Percentiles rank a stretch among this genome's conserved stretches.
These are phyloP conservation scores for Rhizoctonia solani DNA, from an alignment of 1,284 basidiomycete species.

Conservation along the genomic window DNA sequence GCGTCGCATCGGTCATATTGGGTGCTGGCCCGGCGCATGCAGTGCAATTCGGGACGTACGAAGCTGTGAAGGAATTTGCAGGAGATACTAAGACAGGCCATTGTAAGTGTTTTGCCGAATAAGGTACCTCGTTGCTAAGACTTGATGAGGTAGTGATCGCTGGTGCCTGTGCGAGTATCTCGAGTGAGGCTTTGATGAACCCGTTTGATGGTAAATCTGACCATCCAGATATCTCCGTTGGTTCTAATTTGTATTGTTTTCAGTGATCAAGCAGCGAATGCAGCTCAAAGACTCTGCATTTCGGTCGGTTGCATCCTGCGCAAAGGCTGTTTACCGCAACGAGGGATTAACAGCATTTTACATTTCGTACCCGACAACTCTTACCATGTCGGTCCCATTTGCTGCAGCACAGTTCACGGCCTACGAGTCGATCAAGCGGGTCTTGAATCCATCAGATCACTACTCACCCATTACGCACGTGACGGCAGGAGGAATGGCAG, in stretches of 20 bases:
- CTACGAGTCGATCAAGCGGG: conserved; percentile 90
- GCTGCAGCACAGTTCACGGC: conserved; percentile 97
- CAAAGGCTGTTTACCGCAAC: conserved; percentile 77
- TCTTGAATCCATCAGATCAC: conserved; percentile 81
- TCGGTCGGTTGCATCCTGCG: conserved; percentile 81
- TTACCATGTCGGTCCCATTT: conserved; percentile 97
- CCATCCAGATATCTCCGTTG: not conserved
- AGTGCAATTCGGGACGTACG: conserved; percentile 96
- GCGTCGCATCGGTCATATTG: conserved; percentile 95
- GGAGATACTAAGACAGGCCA: conserved; percentile 86
- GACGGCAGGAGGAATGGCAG: conserved; percentile 87
- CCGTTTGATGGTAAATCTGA: conserved; percentile 89
- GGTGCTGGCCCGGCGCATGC: conserved; percentile 99
- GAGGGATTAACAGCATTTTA: conserved; percentile 96
- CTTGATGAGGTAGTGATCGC: conserved; percentile 91
- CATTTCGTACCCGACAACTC: conserved; percentile 96
- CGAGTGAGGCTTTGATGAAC: conserved; percentile 98
- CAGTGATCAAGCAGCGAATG: conserved; percentile 99
- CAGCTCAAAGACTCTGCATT: conserved; percentile 93
- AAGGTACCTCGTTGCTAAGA: no score
- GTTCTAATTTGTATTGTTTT: conserved; percentile 37
- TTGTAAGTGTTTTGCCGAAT: conserved; percentile 79
- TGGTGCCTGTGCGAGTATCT: conserved; percentile 92
- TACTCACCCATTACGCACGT: conserved; percentile 95
- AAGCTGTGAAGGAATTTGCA: conserved; percentile 89